phyloP scores from a whole-genome alignment of 2,329 filamentous ascomycete genomes.

The Sporothrix schenckii region DNA sequence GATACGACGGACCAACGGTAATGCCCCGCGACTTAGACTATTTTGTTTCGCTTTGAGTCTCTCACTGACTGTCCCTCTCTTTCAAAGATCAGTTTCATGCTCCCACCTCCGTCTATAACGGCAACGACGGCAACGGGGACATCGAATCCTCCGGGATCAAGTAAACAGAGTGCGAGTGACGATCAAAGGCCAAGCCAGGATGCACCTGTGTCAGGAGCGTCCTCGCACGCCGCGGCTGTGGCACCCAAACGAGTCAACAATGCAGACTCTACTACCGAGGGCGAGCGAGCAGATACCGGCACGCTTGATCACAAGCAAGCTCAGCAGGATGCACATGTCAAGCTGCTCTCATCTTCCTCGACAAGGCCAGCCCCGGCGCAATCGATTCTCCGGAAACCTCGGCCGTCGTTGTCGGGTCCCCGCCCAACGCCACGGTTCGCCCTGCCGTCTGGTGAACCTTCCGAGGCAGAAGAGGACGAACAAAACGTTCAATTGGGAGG shows the following conservation, averaged over 20 bases:
- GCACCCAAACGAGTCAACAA: not conserved
- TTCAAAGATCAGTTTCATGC: constrained; percentile 3
- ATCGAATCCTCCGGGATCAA: not conserved
- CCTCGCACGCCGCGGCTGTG: too few species aligned
- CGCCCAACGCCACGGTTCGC: constrained; percentile 65
- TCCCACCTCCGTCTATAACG: not conserved
- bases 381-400: constrained; percentile 63
- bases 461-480: constrained; percentile 44
- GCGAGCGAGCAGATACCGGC: not conserved
- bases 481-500: constrained; percentile 26
- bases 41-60: not conserved
- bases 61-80: not conserved
- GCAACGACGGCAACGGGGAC: not conserved
- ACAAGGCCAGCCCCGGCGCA: constrained; percentile 54
- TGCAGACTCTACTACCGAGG: not conserved
- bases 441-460: constrained; percentile 51
- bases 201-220: not conserved
- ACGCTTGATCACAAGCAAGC: not conserved
- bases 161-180: not conserved
- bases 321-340: constrained; percentile 32
- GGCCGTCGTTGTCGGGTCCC: constrained; percentile 49
- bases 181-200: not conserved
- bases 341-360: constrained; percentile 46
- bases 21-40: constrained; percentile 33
- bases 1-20: constrained; percentile 58